phyloP scores from a whole-genome alignment of 2,329 filamentous ascomycete genomes.

The Didymella arachidicola region DNA sequence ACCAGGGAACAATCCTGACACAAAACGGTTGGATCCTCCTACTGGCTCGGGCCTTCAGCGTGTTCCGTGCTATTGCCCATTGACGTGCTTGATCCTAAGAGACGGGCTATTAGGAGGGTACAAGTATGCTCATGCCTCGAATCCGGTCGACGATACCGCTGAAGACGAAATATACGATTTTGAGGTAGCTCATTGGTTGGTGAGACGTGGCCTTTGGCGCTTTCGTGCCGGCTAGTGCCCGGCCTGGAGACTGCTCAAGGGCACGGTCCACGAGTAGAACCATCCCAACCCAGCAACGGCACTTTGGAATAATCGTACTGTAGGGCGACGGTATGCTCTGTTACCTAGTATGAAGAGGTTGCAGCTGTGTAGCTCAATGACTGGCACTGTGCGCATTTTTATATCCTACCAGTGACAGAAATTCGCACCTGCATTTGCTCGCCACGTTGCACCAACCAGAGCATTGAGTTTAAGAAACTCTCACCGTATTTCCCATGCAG shows the following conservation, averaged over 20 bases:
- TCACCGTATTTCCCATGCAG: slow-evolving; percentile 16
- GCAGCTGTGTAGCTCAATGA: slow-evolving; percentile 23
- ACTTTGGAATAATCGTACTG: slow-evolving; percentile 6
- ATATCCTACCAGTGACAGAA: slow-evolving; percentile 23
- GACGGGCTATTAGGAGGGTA: slow-evolving; percentile 10
- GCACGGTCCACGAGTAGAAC: slow-evolving; percentile 1
- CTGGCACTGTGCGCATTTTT: slow-evolving; percentile 22
- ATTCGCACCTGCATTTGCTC: slow-evolving; percentile 21
- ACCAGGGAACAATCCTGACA: slow-evolving; percentile 25
- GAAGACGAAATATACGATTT: slow-evolving; percentile 7
- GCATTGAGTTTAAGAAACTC: slow-evolving; percentile 4
- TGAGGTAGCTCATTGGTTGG: slow-evolving; percentile 1
- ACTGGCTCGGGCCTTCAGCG: slow-evolving; percentile 21
- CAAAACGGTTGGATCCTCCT: slow-evolving; percentile 21
- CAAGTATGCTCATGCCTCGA: slow-evolving; percentile 1
- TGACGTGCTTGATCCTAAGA: slow-evolving; percentile 3
- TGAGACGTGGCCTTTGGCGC: slow-evolving; percentile 19
- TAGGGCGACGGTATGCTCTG: slow-evolving; percentile 11
- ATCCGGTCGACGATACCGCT: slow-evolving; percentile 3
- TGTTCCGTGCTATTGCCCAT: slow-evolving; percentile 9
- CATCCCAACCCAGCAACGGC: slow-evolving; percentile 18
- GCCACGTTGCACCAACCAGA: slow-evolving; percentile 24
- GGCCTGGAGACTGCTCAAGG: slow-evolving; percentile 8
- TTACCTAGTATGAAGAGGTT: slow-evolving; percentile 18
- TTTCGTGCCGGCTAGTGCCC: slow-evolving; percentile 6